Conservation (phyloP, 768 basidiomycete species). For the Macrolepiota fuliginosa region DNA sequence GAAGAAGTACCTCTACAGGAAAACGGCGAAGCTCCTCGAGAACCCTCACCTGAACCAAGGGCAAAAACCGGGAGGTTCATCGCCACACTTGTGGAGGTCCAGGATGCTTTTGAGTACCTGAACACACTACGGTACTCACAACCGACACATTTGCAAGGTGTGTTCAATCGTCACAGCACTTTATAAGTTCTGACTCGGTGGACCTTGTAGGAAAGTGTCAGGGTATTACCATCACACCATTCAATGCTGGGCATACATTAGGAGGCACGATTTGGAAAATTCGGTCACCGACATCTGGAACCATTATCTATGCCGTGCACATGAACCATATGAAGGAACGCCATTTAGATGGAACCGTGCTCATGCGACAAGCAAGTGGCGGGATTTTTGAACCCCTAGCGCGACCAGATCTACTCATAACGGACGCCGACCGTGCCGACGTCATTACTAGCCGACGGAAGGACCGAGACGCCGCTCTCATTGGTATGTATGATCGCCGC, state of each 20-base stretch:
- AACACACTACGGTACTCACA: slow-evolving; percentile 94
- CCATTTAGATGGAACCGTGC: slow-evolving; percentile 91
- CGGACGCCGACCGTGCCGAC: slow-evolving; percentile 82
- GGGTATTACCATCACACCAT: slow-evolving; percentile 91
- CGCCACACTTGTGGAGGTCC: slow-evolving; percentile 79
- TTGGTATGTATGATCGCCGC: slow-evolving; percentile 49
- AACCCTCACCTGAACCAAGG: slow-evolving; percentile 11
- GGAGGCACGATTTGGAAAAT: slow-evolving; percentile 99
- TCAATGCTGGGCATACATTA: slow-evolving; percentile 91
- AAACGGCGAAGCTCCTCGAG: slow-evolving; percentile 12
- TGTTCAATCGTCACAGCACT: slow-evolving; percentile 19
- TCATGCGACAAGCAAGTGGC: slow-evolving; percentile 71
- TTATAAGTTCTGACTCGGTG: background rate
- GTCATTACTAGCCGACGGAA: slow-evolving; percentile 85
- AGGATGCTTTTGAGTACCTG: slow-evolving; percentile 89
- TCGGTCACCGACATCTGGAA: slow-evolving; percentile 95
- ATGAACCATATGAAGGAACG: slow-evolving; percentile 96
- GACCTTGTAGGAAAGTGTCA: slow-evolving; percentile 73
- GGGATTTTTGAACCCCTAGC: slow-evolving; percentile 84
- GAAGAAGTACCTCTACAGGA: slow-evolving; percentile 17
- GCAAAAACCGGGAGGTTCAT: slow-evolving; percentile 56
- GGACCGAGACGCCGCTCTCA: slow-evolving; percentile 85
- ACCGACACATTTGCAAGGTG: slow-evolving; percentile 92
- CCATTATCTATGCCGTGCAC: slow-evolving; percentile 91
- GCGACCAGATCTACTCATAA: slow-evolving; percentile 90